Base-by-base conservation (phyloP, 306 rosid species). In the Trifolium dubium region DNA sequence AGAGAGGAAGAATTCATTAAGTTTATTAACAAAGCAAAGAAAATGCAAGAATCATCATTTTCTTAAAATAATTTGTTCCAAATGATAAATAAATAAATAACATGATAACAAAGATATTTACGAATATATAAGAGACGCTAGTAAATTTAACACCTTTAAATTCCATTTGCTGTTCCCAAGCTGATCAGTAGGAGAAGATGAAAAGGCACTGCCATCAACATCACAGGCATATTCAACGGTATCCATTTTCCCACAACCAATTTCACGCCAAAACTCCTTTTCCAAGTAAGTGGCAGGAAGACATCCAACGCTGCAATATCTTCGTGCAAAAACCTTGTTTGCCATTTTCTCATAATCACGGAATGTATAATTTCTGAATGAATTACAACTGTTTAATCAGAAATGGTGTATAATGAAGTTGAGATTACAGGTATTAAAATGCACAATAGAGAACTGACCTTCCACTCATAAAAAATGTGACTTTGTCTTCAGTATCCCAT, bases 141-240 rank as follows among this genome's bases (percentile, higher is more conserved):
- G 77, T 64, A 82, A 71, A 82, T 83, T 84, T 77, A 79, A 65
- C 50, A 95, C 99, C 99, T 95, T 88, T 78, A 95, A 87, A 84
- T 95, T 95, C 97, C 99, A 95, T 77, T 87, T 92, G 91, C 99
- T 87, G 73, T 64, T 88, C 73, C 93, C 99, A 79, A 95, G 98
- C 84, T 83, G 88, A 79, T 92, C 99, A 43, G 76, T 79, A 53
- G 85, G 86, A 85, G 96, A 95, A 86, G 90, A 85, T 13, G 99
- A 90, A 83, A 95, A 95, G 54, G 99, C 98, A 85, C 93, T 92
- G 70, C 99, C 99, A 67, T 95, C 99, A 82, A 95, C 93, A 80
- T 95, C 98, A 82, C 99, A 95, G 40, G 99, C 99, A 86, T 95
- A 95, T 75, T 95, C 98, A 75, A 95, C 98, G 35, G 88, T 80